phyloP scores from a whole-genome alignment of 2,329 filamentous ascomycete species.

The Phaeoacremonium minimum region DNA sequence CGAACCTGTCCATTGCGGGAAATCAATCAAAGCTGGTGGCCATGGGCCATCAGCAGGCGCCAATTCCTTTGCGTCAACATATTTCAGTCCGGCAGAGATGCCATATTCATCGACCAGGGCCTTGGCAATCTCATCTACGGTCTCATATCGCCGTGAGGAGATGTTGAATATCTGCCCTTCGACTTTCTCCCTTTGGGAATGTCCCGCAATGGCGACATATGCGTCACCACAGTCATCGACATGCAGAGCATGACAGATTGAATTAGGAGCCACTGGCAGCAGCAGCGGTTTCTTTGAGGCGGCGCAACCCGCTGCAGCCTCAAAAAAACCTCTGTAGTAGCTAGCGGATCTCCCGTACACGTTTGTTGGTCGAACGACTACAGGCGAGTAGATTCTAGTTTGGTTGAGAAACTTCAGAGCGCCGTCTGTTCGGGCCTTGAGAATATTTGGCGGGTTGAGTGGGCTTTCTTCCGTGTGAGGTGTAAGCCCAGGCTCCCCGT shows the following conservation, averaged over 20 bases:
- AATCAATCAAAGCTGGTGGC: slow-evolving; percentile 23
- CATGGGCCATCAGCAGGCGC: slow-evolving; percentile 2
- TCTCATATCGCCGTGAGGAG: slow-evolving; percentile 38
- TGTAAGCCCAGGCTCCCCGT: slow-evolving; percentile 25
- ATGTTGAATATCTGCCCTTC: slow-evolving; percentile 39
- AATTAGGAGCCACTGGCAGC: slow-evolving; percentile 26
- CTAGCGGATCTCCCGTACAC: slow-evolving; percentile 40
- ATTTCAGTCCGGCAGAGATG: slow-evolving; percentile 17
- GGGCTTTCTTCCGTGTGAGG: slow-evolving; percentile 39
- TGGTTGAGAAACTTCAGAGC: slow-evolving; percentile 31
- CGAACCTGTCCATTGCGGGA: slow-evolving; percentile 36
- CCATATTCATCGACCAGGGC: slow-evolving; percentile 35
- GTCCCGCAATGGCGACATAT: slow-evolving; percentile 37
- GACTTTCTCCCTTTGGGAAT: slow-evolving; percentile 23
- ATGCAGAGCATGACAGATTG: slow-evolving; percentile 40
- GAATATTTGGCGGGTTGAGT: slow-evolving; percentile 20
- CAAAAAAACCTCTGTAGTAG: slow-evolving; percentile 35
- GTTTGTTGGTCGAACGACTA: slow-evolving; percentile 39
- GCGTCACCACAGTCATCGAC: slow-evolving; percentile 45
- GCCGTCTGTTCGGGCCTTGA: slow-evolving; percentile 23
- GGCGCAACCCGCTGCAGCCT: slow-evolving; percentile 17
- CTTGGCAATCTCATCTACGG: slow-evolving; percentile 27
- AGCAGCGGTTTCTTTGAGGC: slow-evolving; percentile 16
- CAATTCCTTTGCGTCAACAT: slow-evolving; percentile 13
- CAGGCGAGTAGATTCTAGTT: slow-evolving; percentile 32